Percentiles rank a stretch among this genome's conserved stretches.
These are phyloP conservation scores for Zygoascus bituminiphila DNA, from an alignment of 805 yeast species.

Conservation along the genomic window DNA sequence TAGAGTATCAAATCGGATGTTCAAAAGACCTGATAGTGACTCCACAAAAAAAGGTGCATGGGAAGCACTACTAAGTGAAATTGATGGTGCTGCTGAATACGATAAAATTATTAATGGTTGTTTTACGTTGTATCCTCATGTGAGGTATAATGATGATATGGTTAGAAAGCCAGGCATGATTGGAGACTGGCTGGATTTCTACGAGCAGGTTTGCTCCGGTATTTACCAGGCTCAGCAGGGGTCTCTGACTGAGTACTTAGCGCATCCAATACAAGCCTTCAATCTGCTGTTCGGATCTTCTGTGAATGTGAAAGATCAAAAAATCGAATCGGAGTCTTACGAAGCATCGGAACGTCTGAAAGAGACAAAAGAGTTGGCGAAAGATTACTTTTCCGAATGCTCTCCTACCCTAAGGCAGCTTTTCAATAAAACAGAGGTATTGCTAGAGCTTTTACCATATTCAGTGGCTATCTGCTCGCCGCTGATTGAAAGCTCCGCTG, in stretches of 20 bases:
- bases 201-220: slow-evolving; percentile 45
- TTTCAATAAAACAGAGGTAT: slow-evolving; percentile 9
- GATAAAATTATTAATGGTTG: slow-evolving; percentile 64
- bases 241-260: slow-evolving; percentile 45
- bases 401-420: slow-evolving; percentile 12
- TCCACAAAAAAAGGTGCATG: slow-evolving; percentile 43
- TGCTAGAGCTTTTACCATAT: slow-evolving; percentile 29
- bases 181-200: slow-evolving; percentile 70
- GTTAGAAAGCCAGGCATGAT: slow-evolving; percentile 50
- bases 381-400: slow-evolving; percentile 20
- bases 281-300: slow-evolving; percentile 59
- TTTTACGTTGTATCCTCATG: slow-evolving; percentile 54
- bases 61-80: slow-evolving; percentile 36
- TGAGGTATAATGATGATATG: slow-evolving; percentile 57
- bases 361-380: slow-evolving; percentile 26
- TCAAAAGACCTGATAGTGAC: slow-evolving; percentile 27
- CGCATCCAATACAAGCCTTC: slow-evolving; percentile 52
- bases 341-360: slow-evolving; percentile 24
- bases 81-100: slow-evolving; percentile 41
- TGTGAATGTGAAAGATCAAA: slow-evolving; percentile 29
- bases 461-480: slow-evolving; percentile 23
- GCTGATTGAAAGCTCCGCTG: slow-evolving; percentile 9
- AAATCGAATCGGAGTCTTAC: slow-evolving; percentile 10
- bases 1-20: slow-evolving; percentile 51
- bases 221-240: slow-evolving; percentile 37